Base-by-base conservation (phyloP, 306 rosid genomes). In the Ziziphus jujuba region DNA sequence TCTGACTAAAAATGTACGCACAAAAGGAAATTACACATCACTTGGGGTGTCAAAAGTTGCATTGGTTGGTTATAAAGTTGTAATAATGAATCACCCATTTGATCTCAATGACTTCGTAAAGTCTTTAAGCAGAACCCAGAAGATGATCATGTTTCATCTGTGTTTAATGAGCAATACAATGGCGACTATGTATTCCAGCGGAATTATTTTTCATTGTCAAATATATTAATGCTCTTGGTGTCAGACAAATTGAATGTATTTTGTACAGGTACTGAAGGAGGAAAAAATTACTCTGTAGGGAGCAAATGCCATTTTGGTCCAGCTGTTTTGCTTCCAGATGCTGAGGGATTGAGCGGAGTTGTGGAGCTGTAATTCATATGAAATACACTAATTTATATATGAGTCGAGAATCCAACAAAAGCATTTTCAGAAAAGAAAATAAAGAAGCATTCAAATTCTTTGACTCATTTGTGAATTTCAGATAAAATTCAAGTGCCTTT, bases 271-370 rank as follows among this genome's bases (percentile, higher is more conserved):
- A 7, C 0, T 14, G 10, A 71, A 35, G 68, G 57, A 25, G 68
- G 56, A 59, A 35, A 56, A 17, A 33, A 82, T 75, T 75, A 90
- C 96, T 85, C 95, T 66, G 86, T 67, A 20, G 87, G 74, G 44
- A 85, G 85, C 69, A 81, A 68, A 53, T 84, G 84, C 96, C 96
- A 89, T 61, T 74, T 90, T 12, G 87, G 56, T 25, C 87, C 76
- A 2, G 74, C 75, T 9, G 81, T 74, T 63, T 69, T 72, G 50
- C 61, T 78, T 64, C 76, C 80, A 3, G 80, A 50, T 13, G 70
- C 71, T 10, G 83, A 68, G 58, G 86, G 80, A 85, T 70, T 74
- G 21, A 67, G 20, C 7, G 89, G 85, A 52, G 89, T 87, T 73
- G 77, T 79, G 66, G 68, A 72, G 81, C 96, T 87, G 72, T 59